Evolutionary conservation across 495 filamentous ascomycete genomes (phyloP).

Genomic region (Lophiostoma macrostomum): DNA sequence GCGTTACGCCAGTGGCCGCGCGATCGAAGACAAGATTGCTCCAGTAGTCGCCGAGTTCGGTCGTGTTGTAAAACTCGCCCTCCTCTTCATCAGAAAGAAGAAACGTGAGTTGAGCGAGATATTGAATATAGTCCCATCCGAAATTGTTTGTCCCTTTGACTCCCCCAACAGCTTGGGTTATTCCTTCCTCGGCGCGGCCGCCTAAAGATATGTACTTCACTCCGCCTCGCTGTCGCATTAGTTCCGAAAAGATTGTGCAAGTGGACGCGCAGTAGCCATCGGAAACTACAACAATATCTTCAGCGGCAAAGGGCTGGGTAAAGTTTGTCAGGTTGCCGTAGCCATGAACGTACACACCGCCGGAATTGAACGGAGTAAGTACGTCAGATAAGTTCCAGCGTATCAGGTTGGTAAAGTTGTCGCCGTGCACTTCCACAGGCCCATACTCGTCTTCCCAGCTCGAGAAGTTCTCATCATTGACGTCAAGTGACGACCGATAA

Average conservation of each 20-base stretch:
- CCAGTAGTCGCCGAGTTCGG: slow-evolving; percentile 23
- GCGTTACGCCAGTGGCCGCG: slow-evolving; percentile 1
- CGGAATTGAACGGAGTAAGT: slow-evolving; percentile 27
- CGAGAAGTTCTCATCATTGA: slow-evolving; percentile 22
- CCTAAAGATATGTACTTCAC: slow-evolving; percentile 61
- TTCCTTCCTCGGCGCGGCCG: slow-evolving; percentile 51
- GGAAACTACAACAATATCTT: slow-evolving; percentile 39
- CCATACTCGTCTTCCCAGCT: slow-evolving; percentile 32
- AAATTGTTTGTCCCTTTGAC: slow-evolving; percentile 49
- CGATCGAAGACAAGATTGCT: slow-evolving; percentile 22
- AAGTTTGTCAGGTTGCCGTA: slow-evolving; percentile 45
- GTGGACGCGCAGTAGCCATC: slow-evolving; percentile 65
- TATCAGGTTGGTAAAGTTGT: slow-evolving; percentile 32
- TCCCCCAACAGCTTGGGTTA: slow-evolving; percentile 63
- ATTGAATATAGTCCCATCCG: slow-evolving; percentile 25
- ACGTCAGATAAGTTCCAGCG: slow-evolving; percentile 34
- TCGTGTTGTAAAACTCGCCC: slow-evolving; percentile 14
- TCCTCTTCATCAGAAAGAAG: slow-evolving; percentile 9
- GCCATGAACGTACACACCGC: slow-evolving; percentile 32
- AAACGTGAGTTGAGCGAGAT: slow-evolving; percentile 9
- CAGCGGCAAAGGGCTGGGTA: slow-evolving; percentile 35
- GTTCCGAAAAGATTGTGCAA: slow-evolving; percentile 58
- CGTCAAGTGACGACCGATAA: slow-evolving; percentile 23
- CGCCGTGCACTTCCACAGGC: slow-evolving; percentile 15
- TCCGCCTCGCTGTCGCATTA: slow-evolving; percentile 53